Base-by-base conservation (phyloP, 495 filamentous ascomycete species). In the Aspergillus ostianus region DNA sequence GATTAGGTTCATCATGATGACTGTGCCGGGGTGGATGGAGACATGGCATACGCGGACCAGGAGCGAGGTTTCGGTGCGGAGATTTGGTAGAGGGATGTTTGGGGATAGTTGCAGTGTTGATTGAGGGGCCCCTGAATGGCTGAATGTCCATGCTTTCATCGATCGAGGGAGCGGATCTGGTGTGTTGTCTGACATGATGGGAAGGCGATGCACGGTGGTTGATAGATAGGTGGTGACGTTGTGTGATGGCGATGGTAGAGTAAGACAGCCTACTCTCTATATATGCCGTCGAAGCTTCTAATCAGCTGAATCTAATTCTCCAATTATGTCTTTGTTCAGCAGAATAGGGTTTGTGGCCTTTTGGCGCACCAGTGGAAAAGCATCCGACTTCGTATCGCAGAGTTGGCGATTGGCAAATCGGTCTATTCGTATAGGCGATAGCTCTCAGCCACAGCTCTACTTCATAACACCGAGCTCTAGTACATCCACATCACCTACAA, bases 401-500 rank as follows among this genome's bases (percentile, higher is more conserved):
- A 4, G 3, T 10, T 41, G 10, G 36, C 10, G 36, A 41, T 41
- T 41, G 36, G 36, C 13, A 13, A 17, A 41, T 13, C 13, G 13
- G 36, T 41, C 36, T 4, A 10, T 10, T 41, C 36, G 36, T 41
- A 41, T 41, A 15, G 2, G 8, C 12, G 36, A 7, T 32, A 32
- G 10, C 30, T 32, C 30, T 12, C 6, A 32, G 30, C 10, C 6
- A 32, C 30, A 7, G 8, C 30, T 32, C 10, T 32, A 7, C 10
- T 32, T 41, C 13, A 41, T 41, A 41, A 10, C 36, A 8, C 12
- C 36, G 3, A 41, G 23, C 10, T 41, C 36, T 41, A 41, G 23
- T 41, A 41, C 36, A 41, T 15, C 36, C 36, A 41, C 8, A 41
- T 15, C 3, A 0, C 10, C 47, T 49, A 67, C 4, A 85, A 58